A percentile compares a stretch with the other conserved stretches of the same genome.
These are phyloP conservation scores for Citrus sinensis DNA, from an alignment of 345 rosid genomes.

Conservation along the genomic window DVS_A1.0 CM039164.1:2474501-2475000, in stretches of 20 bases:
- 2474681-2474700: too few species aligned
- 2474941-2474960: neutral
- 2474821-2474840: slow-evolving; percentile 39
- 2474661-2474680: too few species aligned
- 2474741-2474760: slow-evolving; percentile 50
- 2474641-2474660: neutral
- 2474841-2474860: slow-evolving; percentile 44
- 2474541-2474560: slow-evolving; percentile 63
- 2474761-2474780: slow-evolving; percentile 47
- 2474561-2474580: slow-evolving; percentile 65
- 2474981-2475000: neutral
- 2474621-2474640: slow-evolving; percentile 30
- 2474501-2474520: slow-evolving; percentile 61
- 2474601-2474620: slow-evolving; percentile 62
- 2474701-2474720: slow-evolving; percentile 52
- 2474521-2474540: slow-evolving; percentile 64
- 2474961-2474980: neutral
- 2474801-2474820: slow-evolving; percentile 34
- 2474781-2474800: slow-evolving; percentile 39
- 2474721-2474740: slow-evolving; percentile 60
- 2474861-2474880: neutral
- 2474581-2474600: slow-evolving; percentile 54
- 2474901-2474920: neutral
- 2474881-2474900: neutral
- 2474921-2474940: neutral